Evolutionary conservation across 2,329 filamentous ascomycete genomes (phyloP).

Genomic region (Thielaviopsis cerberus): DNA sequence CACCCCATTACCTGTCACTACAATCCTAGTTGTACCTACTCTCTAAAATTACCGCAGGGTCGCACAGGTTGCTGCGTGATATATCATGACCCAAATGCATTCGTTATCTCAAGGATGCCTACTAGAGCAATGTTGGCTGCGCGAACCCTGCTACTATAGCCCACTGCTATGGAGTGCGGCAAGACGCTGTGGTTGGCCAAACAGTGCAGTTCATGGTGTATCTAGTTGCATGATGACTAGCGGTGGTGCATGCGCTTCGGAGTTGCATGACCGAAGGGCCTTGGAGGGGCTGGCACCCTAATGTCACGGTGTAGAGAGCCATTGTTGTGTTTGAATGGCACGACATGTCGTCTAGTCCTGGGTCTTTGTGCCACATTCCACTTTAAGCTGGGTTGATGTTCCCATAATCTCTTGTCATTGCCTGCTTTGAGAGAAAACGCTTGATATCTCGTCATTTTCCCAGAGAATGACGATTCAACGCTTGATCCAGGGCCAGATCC

Average conservation of each 20-base stretch:
- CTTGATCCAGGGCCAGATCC: background rate
- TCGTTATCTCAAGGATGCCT: background rate
- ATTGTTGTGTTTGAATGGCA: background rate
- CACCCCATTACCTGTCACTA: background rate
- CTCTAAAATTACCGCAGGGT: background rate
- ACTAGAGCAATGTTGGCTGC: background rate
- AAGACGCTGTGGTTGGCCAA: background rate
- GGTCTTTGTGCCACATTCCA: background rate
- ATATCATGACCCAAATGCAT: background rate
- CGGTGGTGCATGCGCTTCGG: background rate
- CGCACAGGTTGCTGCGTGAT: background rate
- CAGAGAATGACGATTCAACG: background rate
- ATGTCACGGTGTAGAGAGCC: background rate
- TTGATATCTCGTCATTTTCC: background rate
- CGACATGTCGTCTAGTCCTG: background rate
- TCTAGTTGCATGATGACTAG: background rate
- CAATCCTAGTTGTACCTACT: background rate
- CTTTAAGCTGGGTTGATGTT: background rate
- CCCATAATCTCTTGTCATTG: background rate
- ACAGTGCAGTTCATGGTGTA: background rate
- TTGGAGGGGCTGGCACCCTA: too few species aligned
- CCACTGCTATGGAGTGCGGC: background rate
- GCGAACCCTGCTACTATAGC: background rate
- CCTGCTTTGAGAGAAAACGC: background rate
- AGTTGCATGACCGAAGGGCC: too few species aligned